These are phyloP conservation scores for Crepidotus variabilis DNA, from an alignment of 768 basidiomycete species.

Conservation along the genomic window DNA sequence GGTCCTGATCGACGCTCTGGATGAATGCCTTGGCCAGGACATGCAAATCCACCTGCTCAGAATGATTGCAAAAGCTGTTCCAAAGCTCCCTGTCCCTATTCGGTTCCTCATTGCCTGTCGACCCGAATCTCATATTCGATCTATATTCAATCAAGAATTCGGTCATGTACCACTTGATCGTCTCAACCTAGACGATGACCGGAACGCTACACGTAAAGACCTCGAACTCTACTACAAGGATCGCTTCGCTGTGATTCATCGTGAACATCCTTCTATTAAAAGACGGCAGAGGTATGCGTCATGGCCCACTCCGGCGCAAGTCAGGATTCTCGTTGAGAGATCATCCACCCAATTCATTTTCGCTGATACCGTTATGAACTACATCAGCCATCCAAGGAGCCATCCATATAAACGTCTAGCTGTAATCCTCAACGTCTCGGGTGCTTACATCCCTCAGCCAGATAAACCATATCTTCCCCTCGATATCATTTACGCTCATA, in stretches of 20 bases:
- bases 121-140: conserved; percentile 12
- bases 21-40: conserved; percentile 11
- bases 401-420: conserved; percentile 1
- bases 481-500: conserved; percentile 11
- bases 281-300: neutral
- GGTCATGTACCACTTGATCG: neutral
- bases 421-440: conserved; percentile 2
- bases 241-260: neutral
- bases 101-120: conserved; percentile 14
- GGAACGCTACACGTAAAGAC: neutral
- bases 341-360: conserved; percentile 14
- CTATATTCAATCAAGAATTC: conserved; percentile 7
- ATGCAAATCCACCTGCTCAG: conserved; percentile 7
- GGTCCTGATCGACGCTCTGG: conserved; percentile 16
- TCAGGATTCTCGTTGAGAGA: neutral
- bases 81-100: conserved; percentile 2
- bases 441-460: neutral
- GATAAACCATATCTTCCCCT: conserved; percentile 12
- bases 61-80: neutral
- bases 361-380: conserved; percentile 11
- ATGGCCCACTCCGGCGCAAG: conserved; percentile 8
- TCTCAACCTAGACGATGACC: conserved; percentile 4
- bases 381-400: conserved; percentile 1
- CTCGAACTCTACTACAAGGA: neutral
- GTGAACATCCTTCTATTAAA: neutral